Evolutionary conservation across 2,329 filamentous ascomycete genomes (phyloP).

Genomic region (Neonectria hederae): DNA sequence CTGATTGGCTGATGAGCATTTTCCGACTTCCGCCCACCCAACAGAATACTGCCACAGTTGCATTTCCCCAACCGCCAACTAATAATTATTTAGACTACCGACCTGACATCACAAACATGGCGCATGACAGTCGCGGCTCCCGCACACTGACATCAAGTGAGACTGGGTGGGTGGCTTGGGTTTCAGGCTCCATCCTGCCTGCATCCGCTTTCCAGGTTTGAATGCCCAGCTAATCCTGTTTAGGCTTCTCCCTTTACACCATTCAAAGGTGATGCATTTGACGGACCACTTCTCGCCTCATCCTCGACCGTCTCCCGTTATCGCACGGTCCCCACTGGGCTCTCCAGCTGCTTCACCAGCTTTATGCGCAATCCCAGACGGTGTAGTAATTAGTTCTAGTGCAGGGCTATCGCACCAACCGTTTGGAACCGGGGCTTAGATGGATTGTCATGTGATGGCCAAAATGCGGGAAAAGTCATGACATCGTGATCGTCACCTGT

Average conservation of each 20-base stretch:
- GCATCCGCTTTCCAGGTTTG: background rate
- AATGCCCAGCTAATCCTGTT: background rate
- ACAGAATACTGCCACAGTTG: background rate
- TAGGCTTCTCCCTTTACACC: conserved; percentile 24
- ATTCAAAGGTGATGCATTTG: conserved; percentile 10
- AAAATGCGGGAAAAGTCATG: conserved; percentile 14
- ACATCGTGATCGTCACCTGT: conserved; percentile 6
- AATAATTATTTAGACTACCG: background rate
- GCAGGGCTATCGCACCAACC: conserved; percentile 16
- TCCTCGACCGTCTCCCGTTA: conserved; percentile 24
- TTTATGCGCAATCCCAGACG: conserved; percentile 26
- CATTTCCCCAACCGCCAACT: conserved; percentile 4
- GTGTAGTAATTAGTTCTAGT: conserved; percentile 23
- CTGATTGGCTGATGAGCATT: conserved; percentile 33
- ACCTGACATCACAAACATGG: conserved; percentile 16
- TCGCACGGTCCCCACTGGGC: conserved; percentile 16
- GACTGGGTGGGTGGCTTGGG: conserved; percentile 19
- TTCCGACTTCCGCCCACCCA: background rate
- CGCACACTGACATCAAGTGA: background rate
- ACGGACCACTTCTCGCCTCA: conserved; percentile 21
- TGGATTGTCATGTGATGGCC: conserved; percentile 19
- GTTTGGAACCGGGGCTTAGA: conserved; percentile 11
- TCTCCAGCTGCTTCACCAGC: conserved; percentile 18
- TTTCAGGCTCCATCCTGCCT: conserved; percentile 28
- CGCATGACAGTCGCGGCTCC: conserved; percentile 17